These are phyloP conservation scores for Clavispora asparagi DNA, from an alignment of 805 yeast genomes.

Conservation along the genomic window DNA sequence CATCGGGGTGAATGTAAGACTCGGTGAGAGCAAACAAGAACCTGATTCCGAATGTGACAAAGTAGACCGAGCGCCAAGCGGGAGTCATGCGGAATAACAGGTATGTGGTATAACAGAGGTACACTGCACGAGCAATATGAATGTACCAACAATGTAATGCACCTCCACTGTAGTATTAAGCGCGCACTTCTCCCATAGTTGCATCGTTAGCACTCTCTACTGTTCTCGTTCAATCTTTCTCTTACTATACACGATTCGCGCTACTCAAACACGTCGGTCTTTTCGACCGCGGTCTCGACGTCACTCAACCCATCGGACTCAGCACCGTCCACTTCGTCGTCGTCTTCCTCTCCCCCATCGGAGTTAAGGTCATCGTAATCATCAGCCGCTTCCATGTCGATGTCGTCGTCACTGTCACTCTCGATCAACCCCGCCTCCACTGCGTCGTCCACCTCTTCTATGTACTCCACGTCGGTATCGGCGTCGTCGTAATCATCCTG, in stretches of 20 bases:
- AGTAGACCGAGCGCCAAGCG: conserved; percentile 45
- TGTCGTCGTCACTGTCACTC: conserved; percentile 12
- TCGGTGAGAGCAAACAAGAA: conserved; percentile 57
- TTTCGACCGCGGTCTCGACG: conserved; percentile 14
- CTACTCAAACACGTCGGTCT: conserved; percentile 11
- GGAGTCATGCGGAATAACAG: not conserved
- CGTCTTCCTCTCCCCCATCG: conserved; percentile 4
- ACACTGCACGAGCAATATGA: too few species aligned
- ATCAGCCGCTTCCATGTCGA: conserved; percentile 3
- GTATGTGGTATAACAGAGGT: not conserved
- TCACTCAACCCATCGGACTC: conserved; percentile 14
- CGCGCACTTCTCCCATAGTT: too few species aligned
- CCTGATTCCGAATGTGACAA: conserved; percentile 42
- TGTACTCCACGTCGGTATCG: conserved; percentile 60
- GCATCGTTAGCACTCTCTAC: too few species aligned
- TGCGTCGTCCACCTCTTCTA: conserved; percentile 64
- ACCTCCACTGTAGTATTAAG: too few species aligned
- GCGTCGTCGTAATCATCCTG: conserved; percentile 23
- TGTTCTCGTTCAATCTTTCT: not conserved
- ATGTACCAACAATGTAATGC: too few species aligned
- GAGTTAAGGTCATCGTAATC: conserved; percentile 6
- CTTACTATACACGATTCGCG: not conserved
- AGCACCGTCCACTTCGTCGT: not conserved
- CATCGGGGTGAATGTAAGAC: conserved; percentile 96
- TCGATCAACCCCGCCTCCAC: conserved; percentile 13